Evolutionary conservation across 202 grass and related monocot species (phyloP).

Genomic region (Carex arenaria): DNA sequence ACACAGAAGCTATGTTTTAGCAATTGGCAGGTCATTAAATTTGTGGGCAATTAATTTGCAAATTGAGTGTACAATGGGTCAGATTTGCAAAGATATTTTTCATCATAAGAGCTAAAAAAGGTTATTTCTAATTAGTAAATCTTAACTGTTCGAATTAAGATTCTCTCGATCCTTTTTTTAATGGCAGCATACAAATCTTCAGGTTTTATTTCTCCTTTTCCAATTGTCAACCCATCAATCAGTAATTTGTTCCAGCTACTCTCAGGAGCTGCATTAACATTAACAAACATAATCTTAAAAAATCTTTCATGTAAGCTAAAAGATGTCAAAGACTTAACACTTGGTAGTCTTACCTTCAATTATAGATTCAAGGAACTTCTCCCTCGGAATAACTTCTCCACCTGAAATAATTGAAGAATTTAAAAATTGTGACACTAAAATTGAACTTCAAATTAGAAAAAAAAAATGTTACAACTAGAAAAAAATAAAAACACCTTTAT

Average conservation of each 20-base stretch:
- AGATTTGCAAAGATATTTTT: not conserved
- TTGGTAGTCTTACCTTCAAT: conserved; percentile 45
- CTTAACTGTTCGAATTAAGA: conserved; percentile 85
- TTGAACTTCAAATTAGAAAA: not conserved
- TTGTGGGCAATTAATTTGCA: not conserved
- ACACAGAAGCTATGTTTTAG: not conserved
- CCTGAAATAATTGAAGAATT: conserved; percentile 34
- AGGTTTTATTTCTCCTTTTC: conserved; percentile 55
- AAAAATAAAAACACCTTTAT: conserved; percentile 52
- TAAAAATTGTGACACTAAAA: conserved; percentile 14
- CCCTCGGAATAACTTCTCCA: conserved; percentile 57
- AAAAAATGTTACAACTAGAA: not conserved
- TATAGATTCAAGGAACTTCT: conserved; percentile 79
- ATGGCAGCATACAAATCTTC: conserved; percentile 66
- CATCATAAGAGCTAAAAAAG: not conserved
- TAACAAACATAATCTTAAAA: not conserved
- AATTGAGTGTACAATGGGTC: not conserved
- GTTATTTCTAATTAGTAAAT: conserved; percentile 4
- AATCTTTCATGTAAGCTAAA: not conserved
- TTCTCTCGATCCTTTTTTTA: conserved; percentile 75
- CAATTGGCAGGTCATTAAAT: not conserved
- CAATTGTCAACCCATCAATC: conserved; percentile 56
- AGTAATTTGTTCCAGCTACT: conserved; percentile 63
- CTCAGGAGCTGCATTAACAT: conserved; percentile 45
- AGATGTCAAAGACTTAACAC: not conserved